Conservation (phyloP, 164 flowering plant genomes). For the Hamamelis virginiana region DNA sequence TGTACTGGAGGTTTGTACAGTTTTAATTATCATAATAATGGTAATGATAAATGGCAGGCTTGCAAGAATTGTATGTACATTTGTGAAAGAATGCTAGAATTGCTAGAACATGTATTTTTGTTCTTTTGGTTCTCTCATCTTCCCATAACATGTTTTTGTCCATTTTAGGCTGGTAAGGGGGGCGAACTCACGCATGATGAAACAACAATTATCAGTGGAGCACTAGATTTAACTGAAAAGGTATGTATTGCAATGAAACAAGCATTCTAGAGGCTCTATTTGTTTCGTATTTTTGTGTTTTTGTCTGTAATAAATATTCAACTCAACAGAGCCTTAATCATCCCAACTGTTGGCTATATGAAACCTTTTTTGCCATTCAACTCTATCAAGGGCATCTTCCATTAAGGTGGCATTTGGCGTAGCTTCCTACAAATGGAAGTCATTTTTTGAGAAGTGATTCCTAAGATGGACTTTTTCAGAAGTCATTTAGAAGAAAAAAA, state of each 20-base stretch:
- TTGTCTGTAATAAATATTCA: too few relatives aligned
- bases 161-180: constrained; percentile 40
- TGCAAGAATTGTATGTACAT: background rate
- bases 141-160: background rate
- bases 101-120: background rate
- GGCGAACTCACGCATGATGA: constrained; percentile 53
- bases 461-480: too few relatives aligned
- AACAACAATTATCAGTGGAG: constrained; percentile 49
- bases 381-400: too few relatives aligned
- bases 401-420: too few relatives aligned
- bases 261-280: background rate
- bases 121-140: background rate
- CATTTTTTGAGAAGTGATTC: too few relatives aligned
- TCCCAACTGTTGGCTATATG: too few relatives aligned
- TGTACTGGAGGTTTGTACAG: background rate
- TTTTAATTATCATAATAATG: background rate
- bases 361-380: too few relatives aligned
- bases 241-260: constrained; percentile 9
- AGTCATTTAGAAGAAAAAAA: too few relatives aligned
- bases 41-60: background rate
- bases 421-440: too few relatives aligned
- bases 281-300: background rate
- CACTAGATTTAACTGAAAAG: constrained; percentile 45
- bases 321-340: too few relatives aligned
- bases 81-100: background rate